Base-by-base conservation (phyloP, 495 filamentous ascomycete species). In the Hypoxylon subgilvum region DNA sequence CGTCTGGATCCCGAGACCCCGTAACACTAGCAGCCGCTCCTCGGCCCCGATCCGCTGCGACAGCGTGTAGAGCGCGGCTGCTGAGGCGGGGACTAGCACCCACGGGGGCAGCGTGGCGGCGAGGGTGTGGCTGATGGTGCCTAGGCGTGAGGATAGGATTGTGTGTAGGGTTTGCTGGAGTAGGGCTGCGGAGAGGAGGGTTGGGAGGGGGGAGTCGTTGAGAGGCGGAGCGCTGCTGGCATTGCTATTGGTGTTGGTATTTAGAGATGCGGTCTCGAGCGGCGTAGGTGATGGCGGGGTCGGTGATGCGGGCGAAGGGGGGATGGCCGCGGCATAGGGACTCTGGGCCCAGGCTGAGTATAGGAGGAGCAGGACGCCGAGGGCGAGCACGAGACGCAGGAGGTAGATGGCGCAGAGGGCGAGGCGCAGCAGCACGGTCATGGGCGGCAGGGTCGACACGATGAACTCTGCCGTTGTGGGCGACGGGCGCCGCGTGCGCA, bases 1-100 rank as follows among this genome's bases (percentile, higher is more conserved):
- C 3, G 91, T 97, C 70, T 99, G 94, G 50, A 99, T 89, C 2
- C 94, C 94, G 12, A 99, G 80, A 13, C 91, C 88, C 31, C 91
- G 85, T 49, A 99, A 85, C 8, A 96, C 90, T 1, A 97, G 80
- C 5, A 99, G 82, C 1, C 88, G 89, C 76, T 97, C 94, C 69
- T 93, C 88, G 75, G 74, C 72, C 62, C 82, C 76, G 10, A 78
- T 63, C 16, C 76, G 76, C 3, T 68, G 65, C 9, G 75, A 52
- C 0, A 73, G 57, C 13, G 65, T 12, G 61, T 77, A 81, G 0
- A 78, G 61, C 1, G 70, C 47, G 0, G 16, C 44, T 2, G 51
- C 13, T 1, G 58, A 56, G 40, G 74, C 50, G 16, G 76, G 69
- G 17, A 80, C 39, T 21, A 82, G 31, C 36, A 77, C 43, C 39